Base-by-base conservation (phyloP, 2,329 filamentous ascomycete species). In the Pochonia chlamydosporia region DNA sequence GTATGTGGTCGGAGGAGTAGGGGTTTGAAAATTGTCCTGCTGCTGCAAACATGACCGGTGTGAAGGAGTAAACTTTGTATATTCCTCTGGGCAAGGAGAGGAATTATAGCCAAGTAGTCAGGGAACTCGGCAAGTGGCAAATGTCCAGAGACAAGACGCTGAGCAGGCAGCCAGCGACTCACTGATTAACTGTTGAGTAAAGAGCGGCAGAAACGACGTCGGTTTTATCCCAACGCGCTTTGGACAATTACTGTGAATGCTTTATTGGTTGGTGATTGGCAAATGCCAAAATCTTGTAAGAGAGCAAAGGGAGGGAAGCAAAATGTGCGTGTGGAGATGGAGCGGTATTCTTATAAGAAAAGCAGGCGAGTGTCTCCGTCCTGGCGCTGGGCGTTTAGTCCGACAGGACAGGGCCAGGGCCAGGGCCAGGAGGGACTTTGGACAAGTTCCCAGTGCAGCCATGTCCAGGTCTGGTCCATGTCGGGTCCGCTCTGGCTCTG, bases 1-100 rank as follows among this genome's bases (percentile, higher is more conserved):
- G 74, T 77, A 76, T 78, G 71, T 75, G 72, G 70, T 78, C 74
- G 75, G 74, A 74, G 63, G 74, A 73, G 72, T 72, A 74, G 73
- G 71, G 73, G 67, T 72, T 75, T 65, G 68, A 71, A 65, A 66
- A 69, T 61, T 68, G 69, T 73, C 68, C 73, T 74, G 69, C 70
- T 73, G 69, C 69, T 67, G 72, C 71, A 65, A 76, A 81, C 78
- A 81, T 81, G 65, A 67, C 66, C 61, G 63, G 65, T 65, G 58
- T 64, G 54, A 50, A 49, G 52, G 43, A 41, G 45, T 39, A 21
- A 28, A 56, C 55, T 49, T 63, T 67, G 21, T 14, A 10, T 23
- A 36, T 37, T 67, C 63, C 63, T 65, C 60, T 49, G 52, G 41
- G 47, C 52, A 56, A 35, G 23, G 36, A 43, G 47, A 49, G 49